Percentiles rank a stretch among this genome's conserved stretches.
Evolutionary conservation across 2,329 filamentous ascomycete species (phyloP).

Genomic region (Hypoxylon sp.): DNA sequence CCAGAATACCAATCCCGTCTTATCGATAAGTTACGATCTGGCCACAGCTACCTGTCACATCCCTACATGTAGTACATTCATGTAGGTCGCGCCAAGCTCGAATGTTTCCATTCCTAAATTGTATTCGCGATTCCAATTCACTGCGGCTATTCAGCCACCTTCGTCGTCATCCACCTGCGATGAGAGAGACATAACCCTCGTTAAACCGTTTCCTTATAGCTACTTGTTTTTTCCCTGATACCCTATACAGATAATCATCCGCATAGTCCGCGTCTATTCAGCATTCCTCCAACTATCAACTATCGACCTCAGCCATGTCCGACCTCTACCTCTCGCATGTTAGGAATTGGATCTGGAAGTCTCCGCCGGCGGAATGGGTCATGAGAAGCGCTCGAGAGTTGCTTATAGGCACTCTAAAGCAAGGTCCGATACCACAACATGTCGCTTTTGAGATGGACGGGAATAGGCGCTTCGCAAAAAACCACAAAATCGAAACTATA

Average conservation of each 20-base stretch:
- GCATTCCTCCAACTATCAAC: conserved; percentile 14
- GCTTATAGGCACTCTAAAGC: conserved; percentile 88
- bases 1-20: conserved; percentile 12
- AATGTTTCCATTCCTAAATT: conserved; percentile 3
- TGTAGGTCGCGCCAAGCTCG: conserved; percentile 14
- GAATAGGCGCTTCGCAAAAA: conserved; percentile 91
- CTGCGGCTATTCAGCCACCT: conserved; percentile 28
- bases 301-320: conserved; percentile 61
- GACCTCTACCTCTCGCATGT: conserved; percentile 67
- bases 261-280: neutral
- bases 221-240: conserved; percentile 21
- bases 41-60: conserved; percentile 19
- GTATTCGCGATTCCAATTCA: conserved; percentile 25
- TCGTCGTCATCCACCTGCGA: conserved; percentile 47
- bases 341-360: conserved; percentile 82
- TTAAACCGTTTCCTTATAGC: conserved; percentile 17
- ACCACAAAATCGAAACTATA: conserved; percentile 93
- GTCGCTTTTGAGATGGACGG: conserved; percentile 99
- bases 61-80: neutral
- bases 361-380: conserved; percentile 93
- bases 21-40: conserved; percentile 33
- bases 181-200: conserved; percentile 40
- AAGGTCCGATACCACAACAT: conserved; percentile 94
- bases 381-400: conserved; percentile 84
- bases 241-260: neutral